Percentiles rank a stretch among this genome's conserved stretches.
phyloP scores from a whole-genome alignment of 1,139 yeast species.

The Scheffersomyces insectosa region DNA sequence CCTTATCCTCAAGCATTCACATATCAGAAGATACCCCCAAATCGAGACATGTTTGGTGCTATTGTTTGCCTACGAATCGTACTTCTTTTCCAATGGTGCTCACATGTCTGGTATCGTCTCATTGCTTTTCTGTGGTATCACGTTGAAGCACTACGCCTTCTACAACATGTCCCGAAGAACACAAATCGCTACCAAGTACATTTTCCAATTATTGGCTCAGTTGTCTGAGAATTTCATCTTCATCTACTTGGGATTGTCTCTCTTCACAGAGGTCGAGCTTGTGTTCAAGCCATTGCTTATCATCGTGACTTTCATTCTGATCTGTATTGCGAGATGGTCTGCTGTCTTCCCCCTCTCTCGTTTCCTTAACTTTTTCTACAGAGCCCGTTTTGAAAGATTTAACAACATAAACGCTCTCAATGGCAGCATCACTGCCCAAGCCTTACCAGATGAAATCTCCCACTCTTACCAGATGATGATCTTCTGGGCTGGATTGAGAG shows the following conservation, averaged over 20 bases:
- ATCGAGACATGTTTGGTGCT: conserved; percentile 93
- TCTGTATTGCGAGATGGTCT: conserved; percentile 95
- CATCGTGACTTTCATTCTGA: conserved; percentile 84
- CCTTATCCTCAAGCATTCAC: conserved; percentile 84
- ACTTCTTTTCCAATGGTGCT: conserved; percentile 97
- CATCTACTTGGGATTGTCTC: conserved; percentile 88
- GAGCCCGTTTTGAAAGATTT: conserved; percentile 50
- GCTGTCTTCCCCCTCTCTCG: conserved; percentile 94
- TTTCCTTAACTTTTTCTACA: conserved; percentile 76
- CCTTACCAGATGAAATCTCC: conserved; percentile 85
- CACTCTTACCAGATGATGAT: conserved; percentile 98
- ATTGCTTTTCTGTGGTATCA: conserved; percentile 90
- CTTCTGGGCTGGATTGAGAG: conserved; percentile 98
- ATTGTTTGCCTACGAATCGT: conserved; percentile 91
- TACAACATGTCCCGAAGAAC: conserved; percentile 97
- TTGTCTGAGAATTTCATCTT: conserved; percentile 95
- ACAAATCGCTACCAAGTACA: conserved; percentile 92
- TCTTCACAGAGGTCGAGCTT: conserved; percentile 93
- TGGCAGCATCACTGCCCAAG: conserved; percentile 41
- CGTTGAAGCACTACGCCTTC: conserved; percentile 94
- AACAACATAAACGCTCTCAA: conserved; percentile 32
- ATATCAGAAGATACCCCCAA: conserved; percentile 90
- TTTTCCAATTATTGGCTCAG: conserved; percentile 91
- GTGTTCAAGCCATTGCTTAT: conserved; percentile 92
- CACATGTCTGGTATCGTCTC: conserved; percentile 99